phyloP scores from a whole-genome alignment of 116 monocot species.

The Zostera marina region DNA sequence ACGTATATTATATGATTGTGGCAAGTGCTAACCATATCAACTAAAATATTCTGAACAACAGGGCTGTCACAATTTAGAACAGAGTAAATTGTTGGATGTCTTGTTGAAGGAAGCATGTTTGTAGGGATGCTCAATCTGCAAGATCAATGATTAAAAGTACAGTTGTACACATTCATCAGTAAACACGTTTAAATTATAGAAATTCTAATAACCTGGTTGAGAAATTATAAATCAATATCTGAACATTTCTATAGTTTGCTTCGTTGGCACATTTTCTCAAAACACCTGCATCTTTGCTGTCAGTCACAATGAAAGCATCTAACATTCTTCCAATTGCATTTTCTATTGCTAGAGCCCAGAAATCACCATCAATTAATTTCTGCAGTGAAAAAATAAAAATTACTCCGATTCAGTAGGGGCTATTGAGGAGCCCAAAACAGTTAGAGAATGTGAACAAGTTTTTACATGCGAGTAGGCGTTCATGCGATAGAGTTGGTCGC shows the following conservation, averaged over 20 bases:
- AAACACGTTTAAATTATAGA: background rate
- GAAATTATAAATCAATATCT: constrained; percentile 92
- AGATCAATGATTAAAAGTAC: background rate
- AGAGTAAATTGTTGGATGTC: constrained; percentile 74
- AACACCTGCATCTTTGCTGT: constrained; percentile 70
- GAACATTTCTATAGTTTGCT: constrained; percentile 63
- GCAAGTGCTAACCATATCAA: constrained; percentile 67
- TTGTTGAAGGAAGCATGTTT: constrained; percentile 66
- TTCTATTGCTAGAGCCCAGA: constrained; percentile 87
- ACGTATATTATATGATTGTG: background rate
- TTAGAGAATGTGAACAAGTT: too few species aligned
- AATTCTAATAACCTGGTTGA: constrained; percentile 37
- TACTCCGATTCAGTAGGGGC: too few species aligned
- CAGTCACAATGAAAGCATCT: constrained; percentile 88
- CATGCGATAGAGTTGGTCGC: too few species aligned
- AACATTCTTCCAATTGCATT: constrained; percentile 62
- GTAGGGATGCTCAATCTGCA: constrained; percentile 65
- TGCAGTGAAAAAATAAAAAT: constrained; percentile 10
- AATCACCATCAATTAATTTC: constrained; percentile 55
- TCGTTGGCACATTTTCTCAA: constrained; percentile 79
- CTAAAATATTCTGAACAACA: constrained; percentile 72
- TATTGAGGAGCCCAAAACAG: too few species aligned
- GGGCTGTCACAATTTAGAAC: constrained; percentile 67
- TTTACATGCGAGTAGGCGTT: too few species aligned
- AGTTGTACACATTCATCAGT: background rate